Evolutionary conservation across 768 basidiomycete genomes (phyloP), one percentile per base, ranked within the genome.

Genomic region (Candolleomyces aberdarensis): DNA sequence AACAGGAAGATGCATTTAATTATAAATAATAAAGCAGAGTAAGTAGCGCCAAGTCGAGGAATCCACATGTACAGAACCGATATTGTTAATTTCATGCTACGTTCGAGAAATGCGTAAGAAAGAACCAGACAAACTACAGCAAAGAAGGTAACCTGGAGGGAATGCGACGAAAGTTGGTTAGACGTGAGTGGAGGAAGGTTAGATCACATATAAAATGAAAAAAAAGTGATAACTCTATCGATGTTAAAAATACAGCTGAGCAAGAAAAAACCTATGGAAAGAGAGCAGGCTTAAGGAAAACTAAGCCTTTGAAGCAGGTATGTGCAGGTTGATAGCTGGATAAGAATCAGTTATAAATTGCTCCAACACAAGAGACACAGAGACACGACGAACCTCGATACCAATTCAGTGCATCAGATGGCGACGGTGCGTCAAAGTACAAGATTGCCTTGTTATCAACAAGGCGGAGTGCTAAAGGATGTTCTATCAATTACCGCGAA

Each of bases 371-470:
- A 29, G 40, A 53, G 3, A 43, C 2, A 2, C 50, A 29, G 31
- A 58, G 41, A 70, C 76, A 62, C 57, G 36, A 70, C 76, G 61
- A 72, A 92, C 92, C 92, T 85, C 92, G 84, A 80, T 88, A 94
- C 92, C 92, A 94, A 65, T 87, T 93, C 69, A 94, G 72, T 43
- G 92, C 92, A 65, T 92, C 91, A 58, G 91, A 92, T 20, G 91
- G 85, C 8, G 90, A 85, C 20, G 90, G 88, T 43, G 88, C 88
- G 69, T 93, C 90, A 69, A 95, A 94, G 71, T 95, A 95, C 48
- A 95, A 76, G 59, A 95, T 91, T 15, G 92, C 92, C 72, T 94
- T 94, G 78, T 94, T 93, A 70, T 95, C 93, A 46, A 95, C 94
- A 61, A 95, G 81, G 39, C 93, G 91, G 44, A 95, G 82, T 56